These are phyloP conservation scores for Linnemannia elongata DNA, from an alignment of 192 early-diverging fungal species.

Conservation along the genomic window DNA sequence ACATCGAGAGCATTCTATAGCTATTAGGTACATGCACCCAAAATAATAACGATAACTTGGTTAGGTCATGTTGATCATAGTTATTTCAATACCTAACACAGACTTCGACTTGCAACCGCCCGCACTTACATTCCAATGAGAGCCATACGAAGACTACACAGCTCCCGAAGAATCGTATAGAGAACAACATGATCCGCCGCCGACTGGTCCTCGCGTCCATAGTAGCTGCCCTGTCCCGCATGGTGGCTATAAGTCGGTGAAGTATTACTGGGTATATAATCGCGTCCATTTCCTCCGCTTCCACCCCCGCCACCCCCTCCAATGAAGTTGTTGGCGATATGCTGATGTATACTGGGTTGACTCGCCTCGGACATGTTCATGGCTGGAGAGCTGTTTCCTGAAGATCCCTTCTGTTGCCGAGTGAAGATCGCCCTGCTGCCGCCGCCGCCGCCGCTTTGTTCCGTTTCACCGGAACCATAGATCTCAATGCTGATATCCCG, in stretches of 20 bases:
- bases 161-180: constrained; percentile 44
- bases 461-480: not conserved
- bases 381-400: constrained; percentile 31
- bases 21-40: constrained; percentile 1
- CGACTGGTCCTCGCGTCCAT: constrained; percentile 17
- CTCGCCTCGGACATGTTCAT: constrained; percentile 17
- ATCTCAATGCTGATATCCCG: constrained; percentile 15
- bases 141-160: constrained; percentile 39
- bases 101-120: not conserved
- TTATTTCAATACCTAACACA: too few species aligned
- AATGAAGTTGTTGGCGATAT: not conserved
- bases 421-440: not conserved
- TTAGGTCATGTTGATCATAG: too few species aligned
- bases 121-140: constrained; percentile 46
- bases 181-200: constrained; percentile 48
- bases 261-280: constrained; percentile 10
- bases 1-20: constrained; percentile 56
- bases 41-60: too few species aligned
- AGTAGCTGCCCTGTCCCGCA: constrained; percentile 1
- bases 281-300: constrained; percentile 1
- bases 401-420: not conserved
- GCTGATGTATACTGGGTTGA: constrained; percentile 26
- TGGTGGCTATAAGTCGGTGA: constrained; percentile 25
- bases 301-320: not conserved
- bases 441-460: not conserved